phyloP scores from a whole-genome alignment of 768 basidiomycete genomes.

The Lactifluus piperatus region DNA sequence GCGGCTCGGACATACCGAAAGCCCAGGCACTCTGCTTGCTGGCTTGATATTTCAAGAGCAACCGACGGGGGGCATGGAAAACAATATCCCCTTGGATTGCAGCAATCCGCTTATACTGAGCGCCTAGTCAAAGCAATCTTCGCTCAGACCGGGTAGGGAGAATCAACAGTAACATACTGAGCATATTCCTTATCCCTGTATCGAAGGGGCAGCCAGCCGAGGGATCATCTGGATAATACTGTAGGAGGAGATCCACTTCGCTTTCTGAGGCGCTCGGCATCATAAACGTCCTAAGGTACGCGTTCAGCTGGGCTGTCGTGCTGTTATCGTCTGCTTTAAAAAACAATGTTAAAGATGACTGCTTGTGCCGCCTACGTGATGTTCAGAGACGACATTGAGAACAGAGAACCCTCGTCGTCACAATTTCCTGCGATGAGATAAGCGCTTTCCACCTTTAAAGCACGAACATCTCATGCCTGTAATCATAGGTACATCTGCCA shows the following conservation, averaged over 20 bases:
- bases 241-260: slow-evolving; percentile 4
- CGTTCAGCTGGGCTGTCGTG: neutral
- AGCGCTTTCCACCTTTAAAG: neutral
- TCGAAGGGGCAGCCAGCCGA: slow-evolving; percentile 22
- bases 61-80: slow-evolving; percentile 11
- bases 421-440: slow-evolving; percentile 6
- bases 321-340: neutral
- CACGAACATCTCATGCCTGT: neutral
- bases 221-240: slow-evolving; percentile 21
- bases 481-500: slow-evolving; percentile 20
- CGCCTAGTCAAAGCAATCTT: neutral
- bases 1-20: neutral
- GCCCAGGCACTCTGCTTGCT: slow-evolving; percentile 9
- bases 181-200: slow-evolving; percentile 11
- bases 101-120: slow-evolving; percentile 21
- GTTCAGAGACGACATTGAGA: slow-evolving; percentile 12
- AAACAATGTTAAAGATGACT: neutral
- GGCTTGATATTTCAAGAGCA: slow-evolving; percentile 7
- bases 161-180: neutral
- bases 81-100: slow-evolving; percentile 17
- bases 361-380: slow-evolving; percentile 3
- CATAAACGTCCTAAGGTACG: slow-evolving; percentile 7
- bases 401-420: slow-evolving; percentile 18
- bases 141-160: neutral
- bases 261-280: neutral